Percentiles rank a stretch among this genome's conserved stretches.
Evolutionary conservation across 1,284 basidiomycete genomes (phyloP).

Genomic region (Ceratobasidium sp.): DNA sequence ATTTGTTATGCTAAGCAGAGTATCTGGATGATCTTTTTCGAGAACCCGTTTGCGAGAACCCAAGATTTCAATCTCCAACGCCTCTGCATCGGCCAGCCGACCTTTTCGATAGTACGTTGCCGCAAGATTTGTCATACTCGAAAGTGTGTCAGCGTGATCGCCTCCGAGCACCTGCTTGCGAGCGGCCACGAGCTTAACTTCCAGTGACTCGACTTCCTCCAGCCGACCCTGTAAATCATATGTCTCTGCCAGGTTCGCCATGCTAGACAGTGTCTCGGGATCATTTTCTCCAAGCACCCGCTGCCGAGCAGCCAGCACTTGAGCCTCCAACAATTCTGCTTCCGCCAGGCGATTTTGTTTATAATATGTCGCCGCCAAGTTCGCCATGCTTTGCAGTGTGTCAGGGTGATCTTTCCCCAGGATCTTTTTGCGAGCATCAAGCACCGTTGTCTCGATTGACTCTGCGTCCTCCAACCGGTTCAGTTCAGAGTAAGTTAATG

Average conservation of each 20-base stretch:
- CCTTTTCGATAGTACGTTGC: not conserved
- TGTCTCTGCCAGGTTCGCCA: too few species aligned
- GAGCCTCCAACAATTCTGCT: not conserved
- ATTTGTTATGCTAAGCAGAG: not conserved
- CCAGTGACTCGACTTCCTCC: too few species aligned
- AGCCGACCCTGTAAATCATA: too few species aligned
- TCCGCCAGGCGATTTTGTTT: not conserved
- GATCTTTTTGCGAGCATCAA: not conserved
- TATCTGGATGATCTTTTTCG: not conserved
- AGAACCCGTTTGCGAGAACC: not conserved
- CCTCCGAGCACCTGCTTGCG: not conserved
- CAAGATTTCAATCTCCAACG: not conserved
- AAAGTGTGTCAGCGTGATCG: not conserved
- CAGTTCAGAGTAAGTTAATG: not conserved
- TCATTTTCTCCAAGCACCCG: not conserved
- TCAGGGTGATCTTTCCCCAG: conserved; percentile 6
- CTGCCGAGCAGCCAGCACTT: not conserved
- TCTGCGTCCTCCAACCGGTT: not conserved
- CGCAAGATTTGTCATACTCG: conserved; percentile 1
- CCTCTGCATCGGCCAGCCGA: not conserved
- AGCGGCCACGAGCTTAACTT: too few species aligned
- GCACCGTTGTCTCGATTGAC: not conserved
- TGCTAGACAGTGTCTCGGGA: not conserved
- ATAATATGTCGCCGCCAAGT: not conserved
- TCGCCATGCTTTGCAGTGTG: not conserved